These are phyloP conservation scores for Garcileccinum viscosum DNA, from an alignment of 1,284 basidiomycete genomes.

Conservation along the genomic window DNA sequence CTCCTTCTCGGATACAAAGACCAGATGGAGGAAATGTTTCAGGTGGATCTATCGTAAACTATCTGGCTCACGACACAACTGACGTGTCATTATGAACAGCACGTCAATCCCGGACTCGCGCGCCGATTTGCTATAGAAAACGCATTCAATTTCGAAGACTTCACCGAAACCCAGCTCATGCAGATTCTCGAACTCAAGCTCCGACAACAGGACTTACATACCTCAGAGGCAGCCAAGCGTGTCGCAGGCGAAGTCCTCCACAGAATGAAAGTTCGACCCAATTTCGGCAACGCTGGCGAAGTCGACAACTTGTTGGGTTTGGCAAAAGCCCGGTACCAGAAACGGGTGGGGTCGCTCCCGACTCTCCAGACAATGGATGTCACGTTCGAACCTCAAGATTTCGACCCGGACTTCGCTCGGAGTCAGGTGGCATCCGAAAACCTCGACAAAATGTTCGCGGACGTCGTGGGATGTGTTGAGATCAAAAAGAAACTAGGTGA, in stretches of 20 bases:
- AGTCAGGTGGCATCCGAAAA: not conserved
- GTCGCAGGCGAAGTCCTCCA: not conserved
- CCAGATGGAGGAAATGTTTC: not conserved
- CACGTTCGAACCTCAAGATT: not conserved
- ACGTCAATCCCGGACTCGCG: conserved; percentile 1
- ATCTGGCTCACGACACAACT: no score
- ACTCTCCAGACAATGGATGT: not conserved
- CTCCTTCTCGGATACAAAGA: not conserved
- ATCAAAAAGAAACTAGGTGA: not conserved
- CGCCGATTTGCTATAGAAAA: not conserved
- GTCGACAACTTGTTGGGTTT: not conserved
- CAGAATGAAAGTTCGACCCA: not conserved
- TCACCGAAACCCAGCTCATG: not conserved
- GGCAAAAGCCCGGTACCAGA: not conserved
- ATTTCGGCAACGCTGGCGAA: not conserved
- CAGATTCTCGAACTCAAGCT: not conserved
- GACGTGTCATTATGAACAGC: not conserved
- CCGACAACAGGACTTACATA: not conserved
- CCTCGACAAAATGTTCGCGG: not conserved
- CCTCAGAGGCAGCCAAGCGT: not conserved
- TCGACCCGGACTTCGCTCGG: not conserved
- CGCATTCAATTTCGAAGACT: conserved; percentile 1
- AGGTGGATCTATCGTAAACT: not conserved
- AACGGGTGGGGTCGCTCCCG: not conserved
- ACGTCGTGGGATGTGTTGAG: not conserved